These are phyloP conservation scores for Umbelopsis ramanniana DNA, from an alignment of 192 early-diverging fungal genomes.

Conservation along the genomic window DNA sequence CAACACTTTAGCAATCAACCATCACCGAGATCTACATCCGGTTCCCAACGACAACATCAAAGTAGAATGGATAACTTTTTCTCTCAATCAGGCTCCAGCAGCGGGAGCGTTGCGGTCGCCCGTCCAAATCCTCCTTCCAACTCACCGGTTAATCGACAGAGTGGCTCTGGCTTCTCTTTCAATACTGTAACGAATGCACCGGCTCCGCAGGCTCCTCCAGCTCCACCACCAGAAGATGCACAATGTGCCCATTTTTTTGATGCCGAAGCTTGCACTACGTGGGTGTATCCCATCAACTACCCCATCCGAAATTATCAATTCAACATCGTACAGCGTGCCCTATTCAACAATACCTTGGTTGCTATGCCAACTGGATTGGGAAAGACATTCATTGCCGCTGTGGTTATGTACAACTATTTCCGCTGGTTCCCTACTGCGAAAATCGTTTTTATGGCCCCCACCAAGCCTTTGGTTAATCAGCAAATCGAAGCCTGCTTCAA, in stretches of 20 bases:
- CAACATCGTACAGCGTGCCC: conserved; percentile 76
- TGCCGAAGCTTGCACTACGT: conserved; percentile 50
- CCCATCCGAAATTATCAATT: conserved; percentile 84
- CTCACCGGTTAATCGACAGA: not conserved
- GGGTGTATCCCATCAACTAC: conserved; percentile 81
- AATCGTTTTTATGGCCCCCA: conserved; percentile 92
- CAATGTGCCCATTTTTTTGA: conserved; percentile 57
- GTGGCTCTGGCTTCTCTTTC: not conserved
- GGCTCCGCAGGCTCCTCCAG: conserved; percentile 23
- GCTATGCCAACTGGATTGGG: conserved; percentile 86
- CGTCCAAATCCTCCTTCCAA: not conserved
- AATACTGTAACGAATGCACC: not conserved
- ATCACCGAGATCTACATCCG: not conserved
- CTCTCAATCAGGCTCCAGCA: not conserved
- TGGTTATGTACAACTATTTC: conserved; percentile 89
- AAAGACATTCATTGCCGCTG: conserved; percentile 95
- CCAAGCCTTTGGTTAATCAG: conserved; percentile 88
- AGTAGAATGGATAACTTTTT: not conserved
- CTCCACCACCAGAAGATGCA: conserved; percentile 24
- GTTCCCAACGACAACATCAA: not conserved
- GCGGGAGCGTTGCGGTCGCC: not conserved
- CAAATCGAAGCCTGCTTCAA: conserved; percentile 88
- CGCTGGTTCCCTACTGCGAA: conserved; percentile 90
- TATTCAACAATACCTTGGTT: conserved; percentile 87
- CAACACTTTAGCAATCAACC: not conserved